phyloP scores from a whole-genome alignment of 1,139 yeast species.

The Yamadazyma mexicana region DNA sequence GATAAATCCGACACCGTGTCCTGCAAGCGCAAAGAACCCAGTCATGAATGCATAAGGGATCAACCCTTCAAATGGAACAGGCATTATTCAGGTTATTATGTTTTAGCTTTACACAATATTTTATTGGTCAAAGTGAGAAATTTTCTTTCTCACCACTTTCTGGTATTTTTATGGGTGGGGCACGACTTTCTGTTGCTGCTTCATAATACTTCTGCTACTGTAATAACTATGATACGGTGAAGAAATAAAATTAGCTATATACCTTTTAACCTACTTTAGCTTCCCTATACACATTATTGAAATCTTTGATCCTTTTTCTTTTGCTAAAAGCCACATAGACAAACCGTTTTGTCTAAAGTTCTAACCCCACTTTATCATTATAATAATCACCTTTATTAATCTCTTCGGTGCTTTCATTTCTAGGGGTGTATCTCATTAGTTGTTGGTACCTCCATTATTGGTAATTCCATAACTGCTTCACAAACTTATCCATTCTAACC shows the following conservation, averaged over 20 bases:
- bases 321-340: too few relatives aligned
- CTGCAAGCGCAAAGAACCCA: conserved; percentile 50
- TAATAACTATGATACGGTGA: too few relatives aligned
- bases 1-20: conserved; percentile 47
- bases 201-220: too few relatives aligned
- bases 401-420: too few relatives aligned
- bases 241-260: not conserved
- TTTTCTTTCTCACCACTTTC: not conserved
- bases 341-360: too few relatives aligned
- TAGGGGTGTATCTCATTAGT: too few relatives aligned
- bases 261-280: not conserved
- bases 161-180: not conserved
- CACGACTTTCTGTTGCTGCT: too few relatives aligned
- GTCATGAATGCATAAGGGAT: conserved; percentile 51
- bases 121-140: conserved; percentile 8
- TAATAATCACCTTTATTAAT: not conserved
- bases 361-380: not conserved
- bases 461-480: conserved; percentile 71
- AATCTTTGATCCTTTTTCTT: too few relatives aligned
- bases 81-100: conserved; percentile 26
- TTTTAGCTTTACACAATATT: conserved; percentile 1
- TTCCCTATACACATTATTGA: not conserved
- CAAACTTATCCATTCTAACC: conserved; percentile 87
- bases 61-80: conserved; percentile 53
- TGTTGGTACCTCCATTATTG: not conserved